Conservation (phyloP, 202 grass and related monocot genomes). For the Carex arenaria region DNA sequence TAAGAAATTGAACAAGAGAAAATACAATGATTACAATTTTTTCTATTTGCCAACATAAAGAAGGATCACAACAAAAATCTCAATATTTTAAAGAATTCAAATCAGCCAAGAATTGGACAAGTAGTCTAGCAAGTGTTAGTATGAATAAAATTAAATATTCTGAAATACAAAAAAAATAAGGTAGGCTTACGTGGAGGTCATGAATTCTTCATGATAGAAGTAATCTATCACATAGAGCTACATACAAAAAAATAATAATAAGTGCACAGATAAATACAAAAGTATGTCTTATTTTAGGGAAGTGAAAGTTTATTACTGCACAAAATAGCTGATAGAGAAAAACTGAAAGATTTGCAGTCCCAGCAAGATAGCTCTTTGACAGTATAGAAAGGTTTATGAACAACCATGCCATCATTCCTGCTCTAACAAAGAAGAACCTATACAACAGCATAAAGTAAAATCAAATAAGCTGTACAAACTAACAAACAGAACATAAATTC, state of each 20-base stretch:
- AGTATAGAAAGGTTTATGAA: conserved; percentile 94
- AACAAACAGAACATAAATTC: background rate
- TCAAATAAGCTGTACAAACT: conserved; percentile 1
- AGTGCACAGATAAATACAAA: background rate
- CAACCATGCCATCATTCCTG: conserved; percentile 99
- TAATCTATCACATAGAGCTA: conserved; percentile 94
- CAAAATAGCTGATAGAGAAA: conserved; percentile 92
- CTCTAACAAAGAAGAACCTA: conserved; percentile 96
- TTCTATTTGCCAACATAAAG: background rate
- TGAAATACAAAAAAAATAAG: background rate
- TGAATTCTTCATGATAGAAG: conserved; percentile 93
- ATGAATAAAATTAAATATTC: background rate
- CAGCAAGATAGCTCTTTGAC: conserved; percentile 74
- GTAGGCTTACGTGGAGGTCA: conserved; percentile 95
- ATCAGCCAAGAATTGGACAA: conserved; percentile 6
- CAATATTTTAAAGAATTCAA: background rate
- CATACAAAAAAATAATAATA: conserved; percentile 30
- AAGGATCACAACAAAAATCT: background rate
- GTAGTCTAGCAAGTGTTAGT: conserved; percentile 14
- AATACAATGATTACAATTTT: background rate
- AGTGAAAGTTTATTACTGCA: conserved; percentile 44
- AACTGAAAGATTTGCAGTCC: conserved; percentile 64
- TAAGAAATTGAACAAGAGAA: conserved; percentile 28
- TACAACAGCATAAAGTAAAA: conserved; percentile 22
- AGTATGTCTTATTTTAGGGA: conserved; percentile 2